Percentiles rank a stretch among this genome's conserved stretches.
Conservation (phyloP, 805 yeast genomes). For the Candida jianshihensis region DNA sequence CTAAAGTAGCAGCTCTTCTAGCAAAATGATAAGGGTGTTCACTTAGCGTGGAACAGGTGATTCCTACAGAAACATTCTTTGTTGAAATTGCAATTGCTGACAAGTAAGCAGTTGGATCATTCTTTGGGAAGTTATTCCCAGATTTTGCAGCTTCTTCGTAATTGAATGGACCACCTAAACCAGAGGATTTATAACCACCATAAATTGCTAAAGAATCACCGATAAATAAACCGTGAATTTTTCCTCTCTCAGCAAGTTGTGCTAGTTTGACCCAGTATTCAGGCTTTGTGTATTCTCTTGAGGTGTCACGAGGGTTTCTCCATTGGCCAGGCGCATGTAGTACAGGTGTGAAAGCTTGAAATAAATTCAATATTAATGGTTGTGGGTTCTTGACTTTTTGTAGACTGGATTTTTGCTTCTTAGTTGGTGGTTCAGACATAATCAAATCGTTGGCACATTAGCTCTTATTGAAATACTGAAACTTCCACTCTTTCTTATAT, state of each 20-base stretch:
- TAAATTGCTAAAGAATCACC: constrained; percentile 33
- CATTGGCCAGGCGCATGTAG: constrained; percentile 10
- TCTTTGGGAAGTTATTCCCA: constrained; percentile 8
- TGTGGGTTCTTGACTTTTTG: neutral
- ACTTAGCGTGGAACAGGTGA: constrained; percentile 35
- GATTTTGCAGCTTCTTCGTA: constrained; percentile 21
- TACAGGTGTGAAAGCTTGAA: constrained; percentile 9
- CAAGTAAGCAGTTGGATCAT: too few relatives aligned
- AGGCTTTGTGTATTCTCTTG: constrained; percentile 8
- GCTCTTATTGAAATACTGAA: too few relatives aligned
- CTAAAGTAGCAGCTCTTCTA: constrained; percentile 1
- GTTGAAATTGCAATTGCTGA: constrained; percentile 34
- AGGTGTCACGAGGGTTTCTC: constrained; percentile 8
- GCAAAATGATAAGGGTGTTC: constrained; percentile 28
- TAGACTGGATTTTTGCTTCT: neutral
- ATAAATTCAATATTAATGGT: constrained; percentile 7
- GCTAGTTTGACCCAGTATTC: constrained; percentile 32
- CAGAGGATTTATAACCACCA: constrained; percentile 26
- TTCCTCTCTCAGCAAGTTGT: constrained; percentile 28
- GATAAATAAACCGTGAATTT: constrained; percentile 28
- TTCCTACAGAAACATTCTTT: constrained; percentile 30
- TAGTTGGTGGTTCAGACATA: neutral
- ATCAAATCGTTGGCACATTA: too few relatives aligned
- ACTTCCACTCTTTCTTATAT: too few relatives aligned
- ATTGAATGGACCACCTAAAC: constrained; percentile 25